Conservation (phyloP, 495 filamentous ascomycete species). For the Aspergillus sclerotiicarbonarius region DNA sequence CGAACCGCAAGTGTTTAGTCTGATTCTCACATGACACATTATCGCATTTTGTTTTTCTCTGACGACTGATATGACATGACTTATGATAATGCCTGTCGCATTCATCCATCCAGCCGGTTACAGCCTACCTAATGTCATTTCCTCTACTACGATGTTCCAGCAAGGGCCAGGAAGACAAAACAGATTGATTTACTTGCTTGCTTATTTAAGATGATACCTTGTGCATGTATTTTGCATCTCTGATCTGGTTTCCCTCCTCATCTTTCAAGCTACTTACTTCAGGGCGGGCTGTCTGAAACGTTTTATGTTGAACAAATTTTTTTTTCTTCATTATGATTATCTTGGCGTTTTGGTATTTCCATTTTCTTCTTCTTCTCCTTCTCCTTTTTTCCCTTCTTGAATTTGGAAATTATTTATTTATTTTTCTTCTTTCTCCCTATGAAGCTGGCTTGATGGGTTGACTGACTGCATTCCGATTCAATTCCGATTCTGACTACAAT, state of each 20-base stretch:
- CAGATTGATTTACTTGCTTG: neutral
- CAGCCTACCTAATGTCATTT: neutral
- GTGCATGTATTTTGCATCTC: slow-evolving; percentile 1
- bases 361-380: neutral
- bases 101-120: too few species aligned
- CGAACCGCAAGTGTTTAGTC: slow-evolving; percentile 55
- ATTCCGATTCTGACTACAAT: neutral
- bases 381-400: neutral
- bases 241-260: neutral
- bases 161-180: slow-evolving; percentile 9
- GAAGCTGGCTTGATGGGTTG: slow-evolving; percentile 7
- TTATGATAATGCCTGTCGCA: neutral
- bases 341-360: neutral
- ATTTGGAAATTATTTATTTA: neutral
- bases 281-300: neutral
- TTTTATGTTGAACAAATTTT: slow-evolving; percentile 2
- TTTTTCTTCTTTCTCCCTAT: neutral
- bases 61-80: neutral
- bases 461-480: neutral
- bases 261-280: neutral
- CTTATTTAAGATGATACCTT: slow-evolving; percentile 4
- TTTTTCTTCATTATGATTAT: neutral
- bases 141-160: neutral
- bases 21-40: neutral
- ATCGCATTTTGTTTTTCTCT: slow-evolving; percentile 5